Evolutionary conservation across 768 basidiomycete genomes (phyloP), one percentile per base, ranked within the genome.

Genomic region (Macrocybe gigantea): DNA sequence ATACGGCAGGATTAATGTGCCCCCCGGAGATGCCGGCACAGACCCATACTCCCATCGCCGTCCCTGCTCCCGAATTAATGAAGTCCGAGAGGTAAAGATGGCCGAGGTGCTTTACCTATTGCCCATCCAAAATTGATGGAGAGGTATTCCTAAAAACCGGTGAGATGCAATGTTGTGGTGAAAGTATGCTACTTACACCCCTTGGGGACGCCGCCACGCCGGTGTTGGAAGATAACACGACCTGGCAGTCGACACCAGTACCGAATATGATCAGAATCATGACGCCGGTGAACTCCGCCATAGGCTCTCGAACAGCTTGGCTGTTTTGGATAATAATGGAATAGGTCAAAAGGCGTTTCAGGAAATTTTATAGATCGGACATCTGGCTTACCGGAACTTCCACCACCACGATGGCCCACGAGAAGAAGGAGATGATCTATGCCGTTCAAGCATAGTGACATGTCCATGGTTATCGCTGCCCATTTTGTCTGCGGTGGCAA

Each of bases 181-280:
- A 1, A 11, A 31, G 9, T 22, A 31, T 36, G 39, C 12, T 22
- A 55, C 75, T 53, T 49, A 80, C 80, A 44, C 80, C 80, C 57
- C 70, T 75, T 2, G 64, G 61, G 33, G 60, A 57, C 2, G 75
- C 47, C 10, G 75, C 52, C 13, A 79, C 75, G 7, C 50, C 55
- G 0, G 69, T 10, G 49, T 63, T 70, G 10, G 58, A 53, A 2
- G 75, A 75, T 31, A 80, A 65, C 12, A 70, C 68, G 14, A 69
- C 70, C 57, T 80, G 79, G 53, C 76, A 78, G 45, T 70, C 61
- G 34, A 67, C 70, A 44, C 74, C 78, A 35, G 60, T 66, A 12
- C 79, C 79, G 45, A 80, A 75, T 48, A 80, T 71, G 49, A 77
- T 59, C 7, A 80, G 62, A 33, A 80, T 65, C 73, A 76, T 73